Percentiles rank a stretch among this genome's conserved stretches.
Evolutionary conservation across 495 filamentous ascomycete genomes (phyloP).

Genomic region (Neurospora sp.): DNA sequence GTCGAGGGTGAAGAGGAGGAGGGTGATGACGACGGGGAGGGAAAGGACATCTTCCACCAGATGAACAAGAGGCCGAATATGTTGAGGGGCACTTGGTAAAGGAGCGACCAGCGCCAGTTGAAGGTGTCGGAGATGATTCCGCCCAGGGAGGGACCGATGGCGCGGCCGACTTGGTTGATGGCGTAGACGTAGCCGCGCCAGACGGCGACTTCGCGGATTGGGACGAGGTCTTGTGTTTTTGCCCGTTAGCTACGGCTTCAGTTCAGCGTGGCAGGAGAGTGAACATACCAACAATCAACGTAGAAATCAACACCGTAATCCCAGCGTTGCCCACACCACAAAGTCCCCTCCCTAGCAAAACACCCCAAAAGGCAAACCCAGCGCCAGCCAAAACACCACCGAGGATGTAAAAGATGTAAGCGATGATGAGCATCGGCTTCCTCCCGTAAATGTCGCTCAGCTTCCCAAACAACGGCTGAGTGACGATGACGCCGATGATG

Average conservation of each 20-base stretch:
- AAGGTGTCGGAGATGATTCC: constrained; percentile 4
- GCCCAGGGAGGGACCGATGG: constrained; percentile 7
- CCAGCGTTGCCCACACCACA: constrained; percentile 10
- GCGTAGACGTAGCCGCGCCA: constrained; percentile 12
- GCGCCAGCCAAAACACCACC: constrained; percentile 2
- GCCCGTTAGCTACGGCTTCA: neutral
- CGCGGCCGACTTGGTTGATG: constrained; percentile 9
- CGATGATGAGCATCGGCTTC: constrained; percentile 9
- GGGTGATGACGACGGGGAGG: neutral
- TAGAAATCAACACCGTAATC: constrained; percentile 11
- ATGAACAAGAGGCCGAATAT: constrained; percentile 2
- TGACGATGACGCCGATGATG: constrained; percentile 6
- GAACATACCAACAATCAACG: constrained; percentile 6
- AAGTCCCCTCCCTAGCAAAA: constrained; percentile 5
- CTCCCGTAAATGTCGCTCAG: constrained; percentile 12
- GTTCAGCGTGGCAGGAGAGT: neutral
- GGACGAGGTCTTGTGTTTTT: constrained; percentile 4
- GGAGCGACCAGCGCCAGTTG: constrained; percentile 11
- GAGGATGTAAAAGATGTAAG: constrained; percentile 1
- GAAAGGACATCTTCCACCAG: constrained; percentile 10
- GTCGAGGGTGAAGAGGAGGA: neutral
- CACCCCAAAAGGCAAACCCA: constrained; percentile 6
- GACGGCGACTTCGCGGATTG: constrained; percentile 11
- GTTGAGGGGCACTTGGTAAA: constrained; percentile 9
- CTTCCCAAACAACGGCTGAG: constrained; percentile 9